These are phyloP conservation scores for Miamiensis avidus DNA, from an alignment of 169 alveolate species.

Conservation along the genomic window DNA sequence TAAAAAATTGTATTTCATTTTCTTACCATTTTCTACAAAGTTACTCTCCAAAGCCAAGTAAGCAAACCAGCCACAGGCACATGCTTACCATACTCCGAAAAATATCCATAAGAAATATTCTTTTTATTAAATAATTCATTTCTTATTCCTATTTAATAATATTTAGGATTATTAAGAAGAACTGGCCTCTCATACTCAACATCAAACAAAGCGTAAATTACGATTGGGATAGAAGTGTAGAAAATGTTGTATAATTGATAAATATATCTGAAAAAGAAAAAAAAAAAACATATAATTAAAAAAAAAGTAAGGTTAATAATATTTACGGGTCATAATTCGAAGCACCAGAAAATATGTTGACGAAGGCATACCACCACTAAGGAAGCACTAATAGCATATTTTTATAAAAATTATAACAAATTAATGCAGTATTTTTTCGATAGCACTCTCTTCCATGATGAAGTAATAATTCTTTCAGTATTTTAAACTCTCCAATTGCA, in stretches of 20 bases:
- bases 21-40: background rate
- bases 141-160: background rate
- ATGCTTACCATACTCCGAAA: conserved; percentile 23
- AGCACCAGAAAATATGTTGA: conserved; percentile 41
- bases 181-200: conserved; percentile 46
- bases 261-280: background rate
- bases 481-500: conserved; percentile 85
- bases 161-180: conserved; percentile 11
- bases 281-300: no score
- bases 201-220: conserved; percentile 74
- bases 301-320: no score
- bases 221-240: conserved; percentile 75
- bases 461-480: conserved; percentile 73
- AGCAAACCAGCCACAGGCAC: conserved; percentile 13
- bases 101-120: conserved; percentile 9
- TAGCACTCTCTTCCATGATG: conserved; percentile 88
- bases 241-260: conserved; percentile 65
- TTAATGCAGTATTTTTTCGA: conserved; percentile 68
- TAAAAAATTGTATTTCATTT: background rate
- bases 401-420: conserved; percentile 60
- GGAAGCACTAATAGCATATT: conserved; percentile 53
- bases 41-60: background rate
- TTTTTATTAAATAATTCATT: conserved; percentile 8
- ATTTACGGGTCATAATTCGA: conserved; percentile 35
- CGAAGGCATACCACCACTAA: conserved; percentile 36